phyloP scores from a whole-genome alignment of 108 stramenopile genomes.

The Skeletonema marinoi region DNA sequence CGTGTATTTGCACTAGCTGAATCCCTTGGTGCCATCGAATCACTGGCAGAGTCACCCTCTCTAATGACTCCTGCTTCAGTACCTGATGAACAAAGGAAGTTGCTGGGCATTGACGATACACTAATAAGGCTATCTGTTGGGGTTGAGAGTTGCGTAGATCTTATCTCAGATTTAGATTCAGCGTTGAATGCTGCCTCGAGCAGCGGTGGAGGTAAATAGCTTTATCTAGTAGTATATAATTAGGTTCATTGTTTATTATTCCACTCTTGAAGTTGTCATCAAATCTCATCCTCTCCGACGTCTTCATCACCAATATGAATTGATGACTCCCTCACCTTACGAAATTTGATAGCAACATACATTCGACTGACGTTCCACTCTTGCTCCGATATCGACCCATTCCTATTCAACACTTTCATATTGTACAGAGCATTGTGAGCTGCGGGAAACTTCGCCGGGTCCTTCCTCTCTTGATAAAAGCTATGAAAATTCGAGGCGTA shows the following conservation, averaged over 20 bases:
- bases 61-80: conserved; percentile 84
- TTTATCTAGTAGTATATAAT: not conserved
- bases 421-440: conserved; percentile 77
- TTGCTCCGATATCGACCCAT: conserved; percentile 75
- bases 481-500: conserved; percentile 85
- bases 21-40: conserved; percentile 79
- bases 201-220: not conserved
- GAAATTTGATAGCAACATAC: conserved; percentile 87
- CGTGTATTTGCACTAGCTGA: conserved; percentile 70
- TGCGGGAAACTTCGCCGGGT: conserved; percentile 53
- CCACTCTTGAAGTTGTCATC: not conserved
- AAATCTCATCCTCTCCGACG: conserved; percentile 60
- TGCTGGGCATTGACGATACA: conserved; percentile 67
- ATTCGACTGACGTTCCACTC: conserved; percentile 89
- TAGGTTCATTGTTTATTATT: not conserved
- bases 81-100: conserved; percentile 58
- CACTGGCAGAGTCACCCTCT: conserved; percentile 70
- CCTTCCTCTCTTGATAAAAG: conserved; percentile 70
- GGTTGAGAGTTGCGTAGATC: conserved; percentile 60
- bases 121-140: conserved; percentile 73
- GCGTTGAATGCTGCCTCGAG: conserved; percentile 34
- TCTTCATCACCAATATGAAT: conserved; percentile 67
- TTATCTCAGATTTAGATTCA: conserved; percentile 58
- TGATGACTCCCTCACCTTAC: conserved; percentile 81
- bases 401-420: conserved; percentile 85